Evolutionary conservation across 2,329 filamentous ascomycete species (phyloP), one percentile per base, ranked within the genome.

Genomic region (Neobulgaria alba): DNA sequence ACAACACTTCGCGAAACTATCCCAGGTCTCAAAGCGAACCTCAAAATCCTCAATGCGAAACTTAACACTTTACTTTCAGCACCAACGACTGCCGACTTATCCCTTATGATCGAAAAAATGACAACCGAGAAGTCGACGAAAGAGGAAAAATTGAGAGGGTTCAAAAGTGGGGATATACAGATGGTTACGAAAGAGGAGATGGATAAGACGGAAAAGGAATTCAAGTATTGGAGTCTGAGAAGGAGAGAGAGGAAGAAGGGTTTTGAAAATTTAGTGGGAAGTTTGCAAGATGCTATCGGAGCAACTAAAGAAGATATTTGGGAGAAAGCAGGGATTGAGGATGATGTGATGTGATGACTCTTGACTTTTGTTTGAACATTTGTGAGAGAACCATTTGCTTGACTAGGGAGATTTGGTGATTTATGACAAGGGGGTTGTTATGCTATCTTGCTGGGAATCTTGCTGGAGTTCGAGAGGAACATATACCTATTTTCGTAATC

Each of bases 61-160:
- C 62, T 76, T 8, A 63, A 21, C 3, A 45, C 42, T n/a, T 38
- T 58, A 8, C 42, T 63, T 32, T 62, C 65, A 9, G 66, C 66
- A 9, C 65, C 76, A 12, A 69, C 73, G 12, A 67, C 72, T 2
- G 56, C 64, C 0, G 67, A 75, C 26, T 65, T 81, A 14, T 61
- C 66, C 7, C 45, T 60, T 12, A 56, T 57, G 5, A 63, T 77
- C 5, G 46, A 51, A 5, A 55, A 55, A 2, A 59, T 79, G 4
- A 64, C 69, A 43, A 44, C 50, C 2, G 67, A 73, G 48, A 70
- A 67, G 42, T 45, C 51, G 1, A 59, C 62, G 17, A 58, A 73
- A 10, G 39, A 54, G 10, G 56, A 51, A 3, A 59, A 66, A 3
- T 52, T 79, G 20, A 54, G 57, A 10, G 61, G 51, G 9, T 52